Conservation (phyloP, 495 filamentous ascomycete species). For the Annulohypoxylon bovei region DNA sequence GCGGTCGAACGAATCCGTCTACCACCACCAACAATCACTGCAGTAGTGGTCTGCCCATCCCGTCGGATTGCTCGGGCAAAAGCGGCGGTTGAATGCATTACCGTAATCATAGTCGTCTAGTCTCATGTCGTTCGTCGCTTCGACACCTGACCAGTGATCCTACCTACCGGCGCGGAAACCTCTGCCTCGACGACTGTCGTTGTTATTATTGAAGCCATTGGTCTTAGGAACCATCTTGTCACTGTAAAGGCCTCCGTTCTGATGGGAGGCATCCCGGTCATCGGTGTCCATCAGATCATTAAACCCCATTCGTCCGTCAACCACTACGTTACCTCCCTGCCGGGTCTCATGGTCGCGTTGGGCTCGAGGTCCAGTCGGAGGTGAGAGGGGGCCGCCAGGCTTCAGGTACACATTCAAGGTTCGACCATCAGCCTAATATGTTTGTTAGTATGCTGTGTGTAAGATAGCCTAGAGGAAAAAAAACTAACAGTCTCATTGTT, state of each 20-base stretch:
- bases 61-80: neutral
- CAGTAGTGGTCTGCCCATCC: neutral
- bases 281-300: constrained; percentile 64
- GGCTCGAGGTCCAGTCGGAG: constrained; percentile 46
- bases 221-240: constrained; percentile 47
- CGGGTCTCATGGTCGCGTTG: constrained; percentile 54
- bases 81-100: no score
- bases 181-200: constrained; percentile 47
- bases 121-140: neutral
- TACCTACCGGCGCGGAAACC: constrained; percentile 43
- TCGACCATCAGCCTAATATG: constrained; percentile 81
- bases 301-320: constrained; percentile 72
- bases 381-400: constrained; percentile 49
- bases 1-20: neutral
- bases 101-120: no score
- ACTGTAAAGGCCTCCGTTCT: constrained; percentile 55
- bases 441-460: constrained; percentile 9
- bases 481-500: constrained; percentile 81
- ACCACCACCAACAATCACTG: neutral
- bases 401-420: constrained; percentile 81
- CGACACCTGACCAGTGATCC: neutral
- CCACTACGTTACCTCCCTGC: constrained; percentile 55
- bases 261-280: constrained; percentile 25
- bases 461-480: neutral
- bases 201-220: constrained; percentile 27